Base-by-base conservation (phyloP, 768 basidiomycete genomes). In the Boletus reticulatus region DNA sequence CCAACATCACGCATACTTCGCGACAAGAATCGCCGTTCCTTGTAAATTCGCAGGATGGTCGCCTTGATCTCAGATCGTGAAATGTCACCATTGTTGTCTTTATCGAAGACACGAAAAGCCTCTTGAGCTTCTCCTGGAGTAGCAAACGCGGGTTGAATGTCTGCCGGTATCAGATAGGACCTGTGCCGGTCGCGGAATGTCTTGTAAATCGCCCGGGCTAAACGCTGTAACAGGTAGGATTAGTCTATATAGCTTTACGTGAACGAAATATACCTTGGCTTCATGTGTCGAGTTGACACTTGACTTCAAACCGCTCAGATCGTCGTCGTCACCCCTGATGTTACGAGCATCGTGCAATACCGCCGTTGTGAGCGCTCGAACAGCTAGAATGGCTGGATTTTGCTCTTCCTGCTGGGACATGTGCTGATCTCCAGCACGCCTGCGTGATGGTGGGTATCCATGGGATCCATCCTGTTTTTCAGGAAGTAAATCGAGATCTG, bases 301-400 rank as follows among this genome's bases (percentile, higher is more conserved):
- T 78, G 83, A 84, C 14, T 72, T 71, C 53, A 84, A 64, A 43
- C 74, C 75, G 16, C 65, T 76, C 34, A 71, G 67, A 22, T 72
- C 75, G 36, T 77, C 73, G 27, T 75, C 76, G 17, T 75, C 75
- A 12, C 85, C 84, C 49, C 71, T 75, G 55, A 91, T 75, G 62
- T 88, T 88, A 16, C 88, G 80, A 29, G 89, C 89, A 69, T 91
- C 89, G 62, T 90, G 88, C 41, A 90, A 69, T 8, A 89, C 77
- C 2, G 85, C 85, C n/a, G 79, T 78, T 71, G 84, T 88, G 39
- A 90, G 58, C 11, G 76, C 82, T 65, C 81, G 87, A 2, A 84
- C 88, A 11, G 87, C 87, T 36, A 79, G 75, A 19, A 79, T 69
- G 1, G 78, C 78, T 11, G 75, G 73, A 13, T 77, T 78, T 32